Conservation (phyloP, 1,284 basidiomycete genomes). For the Ustilago sp. region DNA sequence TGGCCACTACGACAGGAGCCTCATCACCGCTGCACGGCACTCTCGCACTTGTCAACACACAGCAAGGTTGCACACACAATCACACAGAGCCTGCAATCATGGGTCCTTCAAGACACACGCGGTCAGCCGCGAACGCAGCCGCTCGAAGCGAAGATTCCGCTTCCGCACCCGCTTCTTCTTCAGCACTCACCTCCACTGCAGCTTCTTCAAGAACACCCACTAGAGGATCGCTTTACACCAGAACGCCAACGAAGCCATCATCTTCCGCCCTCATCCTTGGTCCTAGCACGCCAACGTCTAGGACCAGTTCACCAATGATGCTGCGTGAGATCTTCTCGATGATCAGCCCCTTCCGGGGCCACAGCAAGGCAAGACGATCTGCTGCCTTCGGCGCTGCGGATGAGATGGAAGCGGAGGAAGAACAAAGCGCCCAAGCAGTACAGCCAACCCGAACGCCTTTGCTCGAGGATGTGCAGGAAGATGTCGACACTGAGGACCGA, state of each 20-base stretch:
- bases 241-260: conserved; percentile 42
- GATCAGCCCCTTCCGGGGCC: conserved; percentile 48
- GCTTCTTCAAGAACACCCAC: conserved; percentile 32
- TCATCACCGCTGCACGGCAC: conserved; percentile 8
- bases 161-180: conserved; percentile 16
- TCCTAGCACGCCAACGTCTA: conserved; percentile 38
- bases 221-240: conserved; percentile 36
- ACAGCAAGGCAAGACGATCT: conserved; percentile 39
- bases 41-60: conserved; percentile 1
- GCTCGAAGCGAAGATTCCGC: conserved; percentile 18
- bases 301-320: conserved; percentile 48
- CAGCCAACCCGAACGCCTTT: neutral
- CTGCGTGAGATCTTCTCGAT: conserved; percentile 47
- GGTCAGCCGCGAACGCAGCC: conserved; percentile 18
- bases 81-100: conserved; percentile 9
- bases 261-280: conserved; percentile 17
- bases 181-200: conserved; percentile 13
- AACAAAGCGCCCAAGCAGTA: neutral
- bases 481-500: conserved; percentile 27
- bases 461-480: conserved; percentile 15
- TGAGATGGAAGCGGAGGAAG: conserved; percentile 16
- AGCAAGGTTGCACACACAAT: conserved; percentile 1
- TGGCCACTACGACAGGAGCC: conserved; percentile 4
- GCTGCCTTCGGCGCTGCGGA: conserved; percentile 46
- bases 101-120: conserved; percentile 43